Base-by-base conservation (phyloP, 2,329 filamentous ascomycete species). In the Aspergillus terreus region DNA sequence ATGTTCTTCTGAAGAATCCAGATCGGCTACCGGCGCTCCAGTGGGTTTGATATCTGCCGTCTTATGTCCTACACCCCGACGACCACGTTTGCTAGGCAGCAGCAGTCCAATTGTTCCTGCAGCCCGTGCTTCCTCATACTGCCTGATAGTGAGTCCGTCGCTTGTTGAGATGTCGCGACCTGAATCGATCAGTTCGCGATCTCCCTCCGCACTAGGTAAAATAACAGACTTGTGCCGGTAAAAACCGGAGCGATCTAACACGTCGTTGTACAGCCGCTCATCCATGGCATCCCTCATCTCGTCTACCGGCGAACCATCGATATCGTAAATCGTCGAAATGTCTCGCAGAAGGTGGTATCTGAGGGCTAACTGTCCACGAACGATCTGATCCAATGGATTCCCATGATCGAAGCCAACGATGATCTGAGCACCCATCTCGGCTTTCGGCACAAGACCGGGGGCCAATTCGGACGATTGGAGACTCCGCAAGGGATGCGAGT, bases 351-450 rank as follows among this genome's bases (percentile, higher is more conserved):
- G 79, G 69, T 96, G 90, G 67, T 95, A 96, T 14, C 85, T 85
- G 17, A 99, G 80, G 23, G 87, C 88, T 45, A 99, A 80, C 71
- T 99, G 95, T 14, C 90, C 92, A 59, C 94, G 86, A 51, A 99
- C 85, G 53, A 99, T 84, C 45, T 92, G 83, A 67, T 96, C 95
- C 61, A 99, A 76, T 4, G 94, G 94, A 62, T 99, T 99, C 15
- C 95, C 95, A 58, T 90, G 84, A 59, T 97, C 91, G 67, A 97
- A 99, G 0, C 94, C 94, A 32, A 95, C 96, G 55, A 99, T 91
- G 54, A 99, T 97, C 79, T 99, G 96, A 50, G 92, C 94, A 25
- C 94, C 94, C 85, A 96, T 95, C 69, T 99, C 94, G 30, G 90
- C 94, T 17, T 92, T 97, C 64, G 87, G 87, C 46, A 73, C 81